Base-by-base conservation (phyloP, 2,329 filamentous ascomycete genomes). In the Phoma herbarum region DNA sequence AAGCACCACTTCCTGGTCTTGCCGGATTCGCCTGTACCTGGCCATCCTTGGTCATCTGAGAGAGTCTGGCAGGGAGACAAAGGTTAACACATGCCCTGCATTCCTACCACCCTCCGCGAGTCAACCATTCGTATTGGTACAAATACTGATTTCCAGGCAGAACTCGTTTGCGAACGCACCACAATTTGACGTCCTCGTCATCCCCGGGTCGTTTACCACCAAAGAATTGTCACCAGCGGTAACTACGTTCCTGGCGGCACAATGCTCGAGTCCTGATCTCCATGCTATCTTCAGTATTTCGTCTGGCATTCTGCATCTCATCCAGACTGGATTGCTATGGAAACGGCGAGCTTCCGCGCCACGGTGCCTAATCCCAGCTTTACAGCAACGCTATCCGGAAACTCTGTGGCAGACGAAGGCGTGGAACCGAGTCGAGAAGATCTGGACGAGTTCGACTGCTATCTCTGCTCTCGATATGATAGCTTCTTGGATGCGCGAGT, bases 41-140 rank as follows among this genome's bases (percentile, higher is more conserved):
- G 53, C 64, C 70, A 41, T 42, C 56, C 45, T 60, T 63, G 66
- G 68, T 65, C 66, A 70, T 71, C 64, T 71, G 59, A 68, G 65
- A 72, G 68, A 72, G 57, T 72, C 72, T 76, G 69, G 72, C 73
- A 67, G 64, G 70, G 72, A 76, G 71, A 66, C 61, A 75, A 75
- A 76, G 72, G 73, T 75, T 67, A 73, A 71, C 63, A 69, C 63
- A 61, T 57, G 41, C 69, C 71, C 70, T 43, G 26, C 33, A n/a
- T 53, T 35, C 37, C 43, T 51, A 43, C 60, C 61, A 59, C 45
- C 44, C 41, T 39, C 37, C 52, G 39, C 59, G 14, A 52, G 33
- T 52, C 28, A 14, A 35, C 14, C 25, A 11, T 22, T 26, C 5
- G 37, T 4, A n/a, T 11, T 23, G 33, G 29, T 35, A 37, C 29